Base-by-base conservation (phyloP, 1,139 yeast genomes). In the Taiozyma sp. region DNA sequence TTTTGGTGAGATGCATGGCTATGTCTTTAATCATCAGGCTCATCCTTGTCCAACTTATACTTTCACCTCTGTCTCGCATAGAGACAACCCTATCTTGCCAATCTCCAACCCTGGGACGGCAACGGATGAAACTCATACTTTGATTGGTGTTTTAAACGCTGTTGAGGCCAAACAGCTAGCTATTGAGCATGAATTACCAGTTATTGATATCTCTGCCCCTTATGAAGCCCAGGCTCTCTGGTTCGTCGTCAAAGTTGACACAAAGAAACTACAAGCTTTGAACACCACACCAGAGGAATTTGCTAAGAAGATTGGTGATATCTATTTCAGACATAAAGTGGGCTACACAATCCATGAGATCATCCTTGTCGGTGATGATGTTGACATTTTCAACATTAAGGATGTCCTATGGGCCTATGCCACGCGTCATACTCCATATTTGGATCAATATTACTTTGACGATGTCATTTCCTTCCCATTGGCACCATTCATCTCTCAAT, bases 1-100 rank as follows among this genome's bases (percentile, higher is more conserved):
- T 19, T 59, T 61, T 51, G 64, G 64, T 23, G 65, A 61, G 43
- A 58, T 59, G 63, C 63, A 60, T 49, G 65, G 64, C 16, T 61
- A 61, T 49, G 56, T 54, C 27, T 60, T 60, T 43, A 51, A 48
- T n/a, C 58, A 56, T 13, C 52, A 54, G 23, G 51, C 50, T 10
- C 61, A 56, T 45, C 61, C 57, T 22, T 55, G 61, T 48, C 64
- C 65, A 29, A 51, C 57, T 16, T 60, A 59, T 38, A 54, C 57
- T 10, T 60, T 61, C 9, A 52, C 58, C 4, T 43, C 56, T 1
- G 59, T 61, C 13, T 54, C 56, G 9, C 54, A 60, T 45, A 59
- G 64, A 48, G 54, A 60, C 45, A 50, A 59, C 29, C 53, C 64
- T 1, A 60, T 60, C 22, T 28, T 61, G 32, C 65, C 65, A 12